These are phyloP conservation scores for Fusarium praegraminearum DNA, from an alignment of 2,329 filamentous ascomycete genomes.

Conservation along the genomic window DNA sequence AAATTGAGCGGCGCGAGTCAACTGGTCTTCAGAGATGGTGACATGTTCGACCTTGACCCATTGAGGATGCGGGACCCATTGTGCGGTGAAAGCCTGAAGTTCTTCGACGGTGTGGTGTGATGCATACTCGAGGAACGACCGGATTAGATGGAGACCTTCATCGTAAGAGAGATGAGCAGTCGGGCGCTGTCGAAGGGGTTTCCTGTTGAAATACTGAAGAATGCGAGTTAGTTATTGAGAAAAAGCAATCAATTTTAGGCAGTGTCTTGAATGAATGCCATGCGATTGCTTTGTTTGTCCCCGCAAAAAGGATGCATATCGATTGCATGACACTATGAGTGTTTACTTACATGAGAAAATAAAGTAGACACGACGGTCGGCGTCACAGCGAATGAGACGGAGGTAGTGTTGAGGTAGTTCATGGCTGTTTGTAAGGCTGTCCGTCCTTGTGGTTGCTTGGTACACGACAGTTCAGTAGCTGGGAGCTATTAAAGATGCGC, in stretches of 20 bases:
- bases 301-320: slow-evolving; percentile 15
- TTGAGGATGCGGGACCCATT: slow-evolving; percentile 89
- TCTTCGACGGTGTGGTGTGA: slow-evolving; percentile 94
- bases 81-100: slow-evolving; percentile 87
- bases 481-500: slow-evolving; percentile 17
- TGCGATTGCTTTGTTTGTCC: background rate
- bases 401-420: slow-evolving; percentile 78
- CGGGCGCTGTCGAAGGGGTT: slow-evolving; percentile 79
- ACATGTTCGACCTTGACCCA: slow-evolving; percentile 86
- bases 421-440: slow-evolving; percentile 48
- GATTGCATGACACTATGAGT: slow-evolving; percentile 2
- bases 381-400: slow-evolving; percentile 84
- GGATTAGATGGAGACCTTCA: slow-evolving; percentile 88
- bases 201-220: slow-evolving; percentile 82
- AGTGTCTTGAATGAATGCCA: background rate
- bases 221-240: slow-evolving; percentile 15
- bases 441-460: background rate
- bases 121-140: slow-evolving; percentile 85
- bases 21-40: slow-evolving; percentile 71
- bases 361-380: slow-evolving; percentile 90
- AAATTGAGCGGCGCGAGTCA: slow-evolving; percentile 73
- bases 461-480: slow-evolving; percentile 12
- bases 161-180: slow-evolving; percentile 95
- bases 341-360: slow-evolving; percentile 78
- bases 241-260: slow-evolving; percentile 5